Evolutionary conservation across 2,329 filamentous ascomycete genomes (phyloP).

Genomic region (Stachybotrys elegans): DNA sequence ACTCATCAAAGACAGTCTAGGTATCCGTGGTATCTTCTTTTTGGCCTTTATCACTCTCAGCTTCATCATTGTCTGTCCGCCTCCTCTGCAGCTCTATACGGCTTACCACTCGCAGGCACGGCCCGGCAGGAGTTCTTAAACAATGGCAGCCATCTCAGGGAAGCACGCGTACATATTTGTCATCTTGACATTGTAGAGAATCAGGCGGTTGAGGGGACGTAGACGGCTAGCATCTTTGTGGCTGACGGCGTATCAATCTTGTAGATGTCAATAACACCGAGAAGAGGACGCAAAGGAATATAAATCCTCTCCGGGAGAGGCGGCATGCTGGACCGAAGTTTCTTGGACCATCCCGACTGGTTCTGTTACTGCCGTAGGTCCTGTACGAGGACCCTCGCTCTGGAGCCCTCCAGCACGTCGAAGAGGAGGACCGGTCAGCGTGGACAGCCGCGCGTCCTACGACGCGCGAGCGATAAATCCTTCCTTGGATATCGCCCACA

Average conservation of each 20-base stretch:
- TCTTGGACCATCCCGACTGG: background rate
- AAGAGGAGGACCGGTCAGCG: background rate
- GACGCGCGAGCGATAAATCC: background rate
- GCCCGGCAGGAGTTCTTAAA: background rate
- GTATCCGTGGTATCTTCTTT: background rate
- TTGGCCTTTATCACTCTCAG: background rate
- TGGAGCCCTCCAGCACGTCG: background rate
- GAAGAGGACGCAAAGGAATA: slow-evolving; percentile 4
- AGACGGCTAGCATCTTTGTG: slow-evolving; percentile 4
- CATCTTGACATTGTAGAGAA: slow-evolving; percentile 5
- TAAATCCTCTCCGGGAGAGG: slow-evolving; percentile 7
- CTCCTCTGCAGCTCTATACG: background rate
- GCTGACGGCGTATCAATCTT: background rate
- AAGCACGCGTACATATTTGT: background rate
- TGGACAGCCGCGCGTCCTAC: background rate
- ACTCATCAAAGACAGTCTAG: slow-evolving; percentile 3
- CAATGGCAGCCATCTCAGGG: background rate
- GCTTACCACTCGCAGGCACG: background rate
- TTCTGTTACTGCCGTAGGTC: background rate
- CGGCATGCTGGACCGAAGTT: background rate
- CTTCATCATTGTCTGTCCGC: background rate
- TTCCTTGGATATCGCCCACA: background rate
- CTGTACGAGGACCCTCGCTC: background rate
- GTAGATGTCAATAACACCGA: slow-evolving; percentile 3
- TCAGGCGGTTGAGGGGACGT: slow-evolving; percentile 6